A percentile compares a stretch with the other conserved stretches of the same genome.
These are phyloP conservation scores for Sporisorium sorghi DNA, from an alignment of 1,284 basidiomycete species.

Conservation along the genomic window DNA sequence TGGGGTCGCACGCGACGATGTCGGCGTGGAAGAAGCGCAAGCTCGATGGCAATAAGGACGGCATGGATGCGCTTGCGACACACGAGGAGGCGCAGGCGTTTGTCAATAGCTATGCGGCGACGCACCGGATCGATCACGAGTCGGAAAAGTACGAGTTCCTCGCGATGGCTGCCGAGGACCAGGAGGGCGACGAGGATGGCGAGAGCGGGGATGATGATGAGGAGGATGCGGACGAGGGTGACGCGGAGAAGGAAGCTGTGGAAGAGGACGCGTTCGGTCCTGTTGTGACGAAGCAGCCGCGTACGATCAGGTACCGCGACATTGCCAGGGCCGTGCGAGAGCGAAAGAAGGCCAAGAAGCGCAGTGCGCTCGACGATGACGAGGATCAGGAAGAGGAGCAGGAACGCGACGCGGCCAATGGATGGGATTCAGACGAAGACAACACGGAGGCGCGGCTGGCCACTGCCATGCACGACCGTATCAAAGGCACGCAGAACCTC, in stretches of 20 bases:
- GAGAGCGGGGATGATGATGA: constrained; percentile 9
- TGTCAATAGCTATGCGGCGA: constrained; percentile 53
- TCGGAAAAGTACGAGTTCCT: constrained; percentile 57
- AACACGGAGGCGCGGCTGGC: constrained; percentile 19
- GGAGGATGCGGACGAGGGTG: constrained; percentile 9
- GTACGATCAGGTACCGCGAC: constrained; percentile 24
- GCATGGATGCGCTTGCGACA: constrained; percentile 53
- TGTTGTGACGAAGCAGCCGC: constrained; percentile 21
- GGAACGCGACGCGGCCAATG: background rate
- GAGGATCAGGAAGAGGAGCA: constrained; percentile 32
- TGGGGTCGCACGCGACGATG: constrained; percentile 24
- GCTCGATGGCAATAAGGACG: constrained; percentile 57
- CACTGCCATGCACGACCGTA: constrained; percentile 21
- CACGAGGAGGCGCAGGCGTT: constrained; percentile 61
- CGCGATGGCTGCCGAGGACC: constrained; percentile 24
- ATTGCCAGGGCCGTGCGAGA: constrained; percentile 19
- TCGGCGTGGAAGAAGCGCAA: constrained; percentile 50
- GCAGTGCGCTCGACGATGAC: constrained; percentile 22
- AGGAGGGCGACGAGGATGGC: constrained; percentile 19
- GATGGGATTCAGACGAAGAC: constrained; percentile 39
- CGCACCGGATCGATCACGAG: constrained; percentile 49
- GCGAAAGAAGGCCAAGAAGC: constrained; percentile 21
- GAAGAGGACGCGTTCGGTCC: constrained; percentile 38
- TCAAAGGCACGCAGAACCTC: constrained; percentile 1
- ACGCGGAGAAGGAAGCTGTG: constrained; percentile 10